Base-by-base conservation (phyloP, 1,284 basidiomycete species). In the Ceratobasidium sp. region DNA sequence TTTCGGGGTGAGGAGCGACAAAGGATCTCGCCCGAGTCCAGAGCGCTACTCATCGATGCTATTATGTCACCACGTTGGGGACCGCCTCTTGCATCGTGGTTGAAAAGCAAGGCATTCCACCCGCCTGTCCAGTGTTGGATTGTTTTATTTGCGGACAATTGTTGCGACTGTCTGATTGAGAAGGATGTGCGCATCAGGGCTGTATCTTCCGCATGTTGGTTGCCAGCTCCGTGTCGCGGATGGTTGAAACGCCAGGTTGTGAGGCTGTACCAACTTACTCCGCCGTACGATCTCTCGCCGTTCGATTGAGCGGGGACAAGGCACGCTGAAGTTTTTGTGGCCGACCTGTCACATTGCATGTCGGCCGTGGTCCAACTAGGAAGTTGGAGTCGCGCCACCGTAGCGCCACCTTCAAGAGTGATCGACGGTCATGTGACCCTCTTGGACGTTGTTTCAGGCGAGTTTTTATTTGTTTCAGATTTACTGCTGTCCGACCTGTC, bases 341-440 rank as follows among this genome's bases (percentile, higher is more conserved):
- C n/a, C n/a, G n/a, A n/a, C n/a, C n/a, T n/a, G n/a, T 50, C 13
- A 27, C 47, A 22, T 27, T 27, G 6, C 12, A 12, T 29, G 13
- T 22, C 22, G 8, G 17, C 22, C n/a, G 22, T 3, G 47, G 3
- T 22, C 15, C 25, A 25, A 50, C 10, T 27, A 27, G 60, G 35
- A 49, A 47, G 60, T 32, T 17, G 32, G 49, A 54, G 31, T 27
- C 17, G 38, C 62, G 62, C 62, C 62, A 65, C 62, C 62, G 20
- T 20, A 45, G 29, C 60, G 60, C 60, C 60, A 64, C 60, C 34
- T n/a, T n/a, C n/a, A n/a, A n/a, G n/a, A 50, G 34, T 17, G 62
- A 65, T 65, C 62, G 62, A 12, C 62, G 13, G 50, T 65, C 62
- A 65, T 38, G 49, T 65, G 62, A 65, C 29, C 15, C 29, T 12